Evolutionary conservation across 1,284 basidiomycete species (phyloP).

Genomic region (Ustilago xerochloae): DNA sequence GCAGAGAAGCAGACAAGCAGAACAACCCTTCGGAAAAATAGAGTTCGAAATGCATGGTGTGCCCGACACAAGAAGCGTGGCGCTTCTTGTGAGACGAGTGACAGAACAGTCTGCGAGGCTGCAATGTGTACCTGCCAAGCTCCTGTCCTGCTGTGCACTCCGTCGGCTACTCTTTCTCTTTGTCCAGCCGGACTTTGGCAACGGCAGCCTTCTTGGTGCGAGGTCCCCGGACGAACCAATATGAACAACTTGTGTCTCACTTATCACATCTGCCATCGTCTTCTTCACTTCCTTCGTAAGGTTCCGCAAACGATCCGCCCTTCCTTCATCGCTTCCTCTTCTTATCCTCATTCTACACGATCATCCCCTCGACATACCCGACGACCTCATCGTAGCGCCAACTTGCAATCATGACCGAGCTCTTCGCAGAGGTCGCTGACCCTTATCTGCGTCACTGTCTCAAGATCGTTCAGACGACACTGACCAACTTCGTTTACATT

Average conservation of each 20-base stretch:
- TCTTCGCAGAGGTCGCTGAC: conserved; percentile 31
- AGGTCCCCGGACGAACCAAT: not conserved
- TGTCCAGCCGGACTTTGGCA: not conserved
- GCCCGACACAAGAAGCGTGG: not conserved
- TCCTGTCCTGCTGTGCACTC: not conserved
- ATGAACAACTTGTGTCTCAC: not conserved
- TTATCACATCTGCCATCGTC: not conserved
- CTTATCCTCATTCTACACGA: no score
- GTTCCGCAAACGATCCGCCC: no score
- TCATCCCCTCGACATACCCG: no score
- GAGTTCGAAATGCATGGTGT: conserved; percentile 7
- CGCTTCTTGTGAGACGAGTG: not conserved
- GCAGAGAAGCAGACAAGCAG: not conserved
- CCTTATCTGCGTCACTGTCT: conserved; percentile 39
- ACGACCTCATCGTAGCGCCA: not conserved
- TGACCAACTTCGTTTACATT: conserved; percentile 37
- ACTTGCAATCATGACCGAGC: conserved; percentile 7
- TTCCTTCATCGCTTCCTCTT: not conserved
- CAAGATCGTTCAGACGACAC: conserved; percentile 32
- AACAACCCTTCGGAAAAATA: conserved; percentile 6
- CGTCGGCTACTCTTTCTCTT: not conserved
- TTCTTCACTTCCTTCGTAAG: not conserved
- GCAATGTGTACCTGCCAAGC: no score
- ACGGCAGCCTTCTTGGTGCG: not conserved
- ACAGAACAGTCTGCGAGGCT: not conserved